These are phyloP conservation scores for Pseudoturritis turrita DNA, from an alignment of 345 rosid species.

Conservation along the genomic window DNA sequence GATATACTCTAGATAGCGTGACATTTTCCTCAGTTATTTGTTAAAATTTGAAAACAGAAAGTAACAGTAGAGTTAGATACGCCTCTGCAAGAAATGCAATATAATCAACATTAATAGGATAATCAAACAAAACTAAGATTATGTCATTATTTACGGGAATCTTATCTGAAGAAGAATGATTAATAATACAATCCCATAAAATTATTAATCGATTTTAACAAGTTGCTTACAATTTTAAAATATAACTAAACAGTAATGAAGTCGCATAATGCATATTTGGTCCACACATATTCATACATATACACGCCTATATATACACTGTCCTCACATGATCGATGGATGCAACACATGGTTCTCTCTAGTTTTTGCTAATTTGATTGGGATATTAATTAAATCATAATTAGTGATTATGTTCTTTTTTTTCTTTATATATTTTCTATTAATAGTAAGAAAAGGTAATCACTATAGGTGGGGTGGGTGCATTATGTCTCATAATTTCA, in stretches of 20 bases:
- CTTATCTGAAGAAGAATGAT: background rate
- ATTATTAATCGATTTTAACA: conserved; percentile 14
- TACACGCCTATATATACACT: background rate
- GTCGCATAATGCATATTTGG: background rate
- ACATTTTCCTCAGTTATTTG: background rate
- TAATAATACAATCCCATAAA: background rate
- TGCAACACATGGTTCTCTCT: conserved; percentile 17
- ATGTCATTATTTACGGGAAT: conserved; percentile 14
- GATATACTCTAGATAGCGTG: conserved; percentile 17
- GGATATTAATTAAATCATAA: background rate
- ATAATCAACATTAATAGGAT: background rate
- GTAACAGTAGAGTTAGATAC: conserved; percentile 10
- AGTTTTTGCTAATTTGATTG: background rate
- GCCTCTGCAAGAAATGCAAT: conserved; percentile 21
- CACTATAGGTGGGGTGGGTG: background rate
- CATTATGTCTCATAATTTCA: background rate
- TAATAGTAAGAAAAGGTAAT: conserved; percentile 2
- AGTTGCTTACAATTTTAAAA: background rate
- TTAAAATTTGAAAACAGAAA: background rate
- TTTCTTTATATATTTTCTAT: background rate
- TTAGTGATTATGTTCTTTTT: background rate
- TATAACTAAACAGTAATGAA: background rate
- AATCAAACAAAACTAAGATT: conserved; percentile 14
- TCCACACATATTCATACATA: background rate
- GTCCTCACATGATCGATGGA: conserved; percentile 4